Percentiles rank a stretch among this genome's conserved stretches.
phyloP scores from a whole-genome alignment of 352 stramenopile genomes.

The Phytophthora crassamura region DNA sequence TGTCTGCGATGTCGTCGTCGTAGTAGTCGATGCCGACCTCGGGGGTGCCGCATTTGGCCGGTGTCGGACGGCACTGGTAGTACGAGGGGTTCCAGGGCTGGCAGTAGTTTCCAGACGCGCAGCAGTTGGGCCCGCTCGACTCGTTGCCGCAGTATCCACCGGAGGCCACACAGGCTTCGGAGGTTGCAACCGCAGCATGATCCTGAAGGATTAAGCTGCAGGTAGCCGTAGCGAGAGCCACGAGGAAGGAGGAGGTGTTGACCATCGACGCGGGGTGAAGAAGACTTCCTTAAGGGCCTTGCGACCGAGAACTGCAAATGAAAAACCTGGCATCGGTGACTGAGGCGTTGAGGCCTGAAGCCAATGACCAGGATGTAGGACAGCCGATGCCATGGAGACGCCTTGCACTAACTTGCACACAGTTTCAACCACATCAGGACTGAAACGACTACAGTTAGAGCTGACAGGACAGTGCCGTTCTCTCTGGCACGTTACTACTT shows the following conservation, averaged over 20 bases:
- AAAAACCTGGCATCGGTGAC: neutral
- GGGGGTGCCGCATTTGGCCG: constrained; percentile 35
- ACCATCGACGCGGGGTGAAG: too few species aligned
- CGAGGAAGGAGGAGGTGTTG: too few species aligned
- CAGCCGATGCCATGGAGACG: too few species aligned
- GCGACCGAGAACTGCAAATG: neutral
- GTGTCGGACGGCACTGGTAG: constrained; percentile 51
- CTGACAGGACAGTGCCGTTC: too few species aligned
- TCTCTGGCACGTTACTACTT: too few species aligned
- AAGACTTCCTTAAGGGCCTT: too few species aligned
- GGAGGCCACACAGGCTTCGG: constrained; percentile 1
- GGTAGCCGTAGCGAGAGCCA: neutral
- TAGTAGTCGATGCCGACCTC: constrained; percentile 44
- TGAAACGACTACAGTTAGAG: too few species aligned
- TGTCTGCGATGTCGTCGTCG: constrained; percentile 42
- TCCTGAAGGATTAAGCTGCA: neutral
- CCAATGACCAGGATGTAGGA: too few species aligned
- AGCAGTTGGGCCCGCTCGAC: constrained; percentile 32
- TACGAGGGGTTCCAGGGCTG: constrained; percentile 49
- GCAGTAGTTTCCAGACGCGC: constrained; percentile 48
- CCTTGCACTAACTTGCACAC: too few species aligned
- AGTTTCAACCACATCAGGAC: too few species aligned
- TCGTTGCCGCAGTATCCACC: constrained; percentile 39
- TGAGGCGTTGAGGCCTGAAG: too few species aligned
- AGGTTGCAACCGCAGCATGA: neutral